phyloP scores from a whole-genome alignment of 2,329 filamentous ascomycete genomes.

The Penicillium sp. region DNA sequence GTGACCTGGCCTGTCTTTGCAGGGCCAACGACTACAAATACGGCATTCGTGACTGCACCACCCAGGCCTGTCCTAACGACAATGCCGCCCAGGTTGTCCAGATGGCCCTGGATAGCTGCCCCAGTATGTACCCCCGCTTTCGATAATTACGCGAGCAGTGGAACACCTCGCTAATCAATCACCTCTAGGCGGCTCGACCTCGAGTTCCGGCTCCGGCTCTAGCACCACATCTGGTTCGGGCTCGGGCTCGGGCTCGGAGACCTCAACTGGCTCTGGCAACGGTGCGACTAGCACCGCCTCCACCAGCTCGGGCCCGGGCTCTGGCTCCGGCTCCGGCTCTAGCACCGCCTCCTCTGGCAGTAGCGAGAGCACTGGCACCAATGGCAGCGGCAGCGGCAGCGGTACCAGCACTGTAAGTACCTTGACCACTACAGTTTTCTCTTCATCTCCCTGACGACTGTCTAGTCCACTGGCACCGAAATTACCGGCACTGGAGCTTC shows the following conservation, averaged over 20 bases:
- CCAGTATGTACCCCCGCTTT: conserved; percentile 20
- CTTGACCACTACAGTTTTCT: too few relatives aligned
- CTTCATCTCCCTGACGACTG: too few relatives aligned
- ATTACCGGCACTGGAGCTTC: conserved; percentile 15
- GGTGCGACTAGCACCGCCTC: conserved; percentile 1
- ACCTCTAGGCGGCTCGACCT: conserved; percentile 6
- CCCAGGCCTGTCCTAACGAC: conserved; percentile 43
- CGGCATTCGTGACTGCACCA: conserved; percentile 49
- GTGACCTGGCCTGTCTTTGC: conserved; percentile 44
- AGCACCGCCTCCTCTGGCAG: not conserved
- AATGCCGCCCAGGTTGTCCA: conserved; percentile 33
- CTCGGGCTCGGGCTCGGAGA: conserved; percentile 13
- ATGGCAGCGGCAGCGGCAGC: conserved; percentile 4
- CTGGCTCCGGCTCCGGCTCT: conserved; percentile 17
- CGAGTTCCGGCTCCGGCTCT: conserved; percentile 10
- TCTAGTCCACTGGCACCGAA: conserved; percentile 10
- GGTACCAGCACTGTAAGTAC: conserved; percentile 5
- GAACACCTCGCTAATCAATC: conserved; percentile 10
- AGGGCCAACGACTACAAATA: conserved; percentile 40
- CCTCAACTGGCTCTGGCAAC: conserved; percentile 6
- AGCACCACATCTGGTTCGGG: conserved; percentile 16
- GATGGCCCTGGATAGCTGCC: conserved; percentile 38
- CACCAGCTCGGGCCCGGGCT: conserved; percentile 5
- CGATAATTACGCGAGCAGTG: not conserved
- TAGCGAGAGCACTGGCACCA: conserved; percentile 14